phyloP scores from a whole-genome alignment of 2,329 filamentous ascomycete genomes.

The Aspergillus quadricinctus region DNA sequence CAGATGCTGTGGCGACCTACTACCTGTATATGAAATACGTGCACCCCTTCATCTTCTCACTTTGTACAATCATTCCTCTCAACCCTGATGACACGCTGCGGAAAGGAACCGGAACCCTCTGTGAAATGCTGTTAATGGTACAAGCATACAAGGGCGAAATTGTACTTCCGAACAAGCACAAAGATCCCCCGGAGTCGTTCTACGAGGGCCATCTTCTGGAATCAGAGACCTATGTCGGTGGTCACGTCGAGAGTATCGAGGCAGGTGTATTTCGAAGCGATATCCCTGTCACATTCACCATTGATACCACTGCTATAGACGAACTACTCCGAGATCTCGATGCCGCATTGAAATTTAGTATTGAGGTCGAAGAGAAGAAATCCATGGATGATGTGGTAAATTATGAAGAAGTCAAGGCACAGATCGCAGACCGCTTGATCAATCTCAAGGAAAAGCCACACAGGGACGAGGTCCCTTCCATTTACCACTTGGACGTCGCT shows the following conservation, averaged over 20 bases:
- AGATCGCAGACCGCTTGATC: constrained; percentile 69
- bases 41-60: constrained; percentile 98
- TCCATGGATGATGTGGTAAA: constrained; percentile 73
- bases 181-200: constrained; percentile 84
- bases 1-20: constrained; percentile 96
- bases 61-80: constrained; percentile 93
- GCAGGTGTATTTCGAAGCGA: constrained; percentile 94
- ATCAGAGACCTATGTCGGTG: constrained; percentile 96
- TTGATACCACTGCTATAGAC: constrained; percentile 86
- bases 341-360: constrained; percentile 81
- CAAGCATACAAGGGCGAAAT: constrained; percentile 92
- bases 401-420: constrained; percentile 76
- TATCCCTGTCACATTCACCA: constrained; percentile 87
- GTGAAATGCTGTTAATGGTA: constrained; percentile 99
- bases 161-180: constrained; percentile 92
- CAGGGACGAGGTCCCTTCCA: constrained; percentile 77
- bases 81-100: constrained; percentile 88
- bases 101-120: constrained; percentile 97
- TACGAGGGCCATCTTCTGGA: constrained; percentile 96
- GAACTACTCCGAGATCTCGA: constrained; percentile 84
- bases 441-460: constrained; percentile 78
- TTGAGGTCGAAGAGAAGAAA: constrained; percentile 79
- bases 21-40: constrained; percentile 99
- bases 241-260: constrained; percentile 98
- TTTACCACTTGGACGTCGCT: constrained; percentile 97